phyloP scores from a whole-genome alignment of 169 alveolate species.

The Pseudocohnilembus persalinus region DNA sequence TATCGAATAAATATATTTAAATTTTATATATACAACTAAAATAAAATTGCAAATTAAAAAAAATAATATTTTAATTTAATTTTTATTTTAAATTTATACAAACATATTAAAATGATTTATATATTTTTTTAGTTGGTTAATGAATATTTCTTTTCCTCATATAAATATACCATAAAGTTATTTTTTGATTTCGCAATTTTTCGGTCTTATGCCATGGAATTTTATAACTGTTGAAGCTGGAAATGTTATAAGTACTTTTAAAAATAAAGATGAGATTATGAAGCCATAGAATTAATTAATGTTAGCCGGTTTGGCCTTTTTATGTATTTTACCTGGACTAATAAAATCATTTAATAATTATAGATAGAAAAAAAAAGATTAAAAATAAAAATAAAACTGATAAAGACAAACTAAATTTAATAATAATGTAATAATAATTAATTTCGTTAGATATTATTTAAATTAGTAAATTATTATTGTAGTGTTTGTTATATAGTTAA shows the following conservation, averaged over 20 bases:
- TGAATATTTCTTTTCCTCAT: slow-evolving; percentile 67
- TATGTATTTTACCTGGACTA: slow-evolving; percentile 46
- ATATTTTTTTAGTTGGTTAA: slow-evolving; percentile 63
- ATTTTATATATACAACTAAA: too few species aligned
- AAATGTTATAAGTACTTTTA: slow-evolving; percentile 39
- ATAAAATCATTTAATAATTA: too few species aligned
- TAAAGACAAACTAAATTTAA: not conserved
- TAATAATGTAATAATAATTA: too few species aligned
- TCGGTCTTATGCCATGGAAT: slow-evolving; percentile 71
- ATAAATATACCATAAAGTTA: slow-evolving; percentile 36
- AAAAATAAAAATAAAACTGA: slow-evolving; percentile 8
- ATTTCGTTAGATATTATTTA: too few species aligned
- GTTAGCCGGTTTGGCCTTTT: slow-evolving; percentile 28
- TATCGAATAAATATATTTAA: too few species aligned
- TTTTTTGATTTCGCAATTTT: slow-evolving; percentile 35
- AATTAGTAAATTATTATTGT: too few species aligned
- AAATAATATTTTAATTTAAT: too few species aligned
- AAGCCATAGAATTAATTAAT: slow-evolving; percentile 47
- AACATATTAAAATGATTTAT: too few species aligned
- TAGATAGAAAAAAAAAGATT: too few species aligned
- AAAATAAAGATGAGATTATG: slow-evolving; percentile 51
- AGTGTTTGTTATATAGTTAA: too few species aligned
- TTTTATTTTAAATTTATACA: too few species aligned
- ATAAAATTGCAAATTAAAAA: too few species aligned
- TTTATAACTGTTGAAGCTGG: slow-evolving; percentile 58